These are phyloP conservation scores for Lathyrus aphaca DNA, from an alignment of 306 rosid genomes.

Conservation along the genomic window DNA sequence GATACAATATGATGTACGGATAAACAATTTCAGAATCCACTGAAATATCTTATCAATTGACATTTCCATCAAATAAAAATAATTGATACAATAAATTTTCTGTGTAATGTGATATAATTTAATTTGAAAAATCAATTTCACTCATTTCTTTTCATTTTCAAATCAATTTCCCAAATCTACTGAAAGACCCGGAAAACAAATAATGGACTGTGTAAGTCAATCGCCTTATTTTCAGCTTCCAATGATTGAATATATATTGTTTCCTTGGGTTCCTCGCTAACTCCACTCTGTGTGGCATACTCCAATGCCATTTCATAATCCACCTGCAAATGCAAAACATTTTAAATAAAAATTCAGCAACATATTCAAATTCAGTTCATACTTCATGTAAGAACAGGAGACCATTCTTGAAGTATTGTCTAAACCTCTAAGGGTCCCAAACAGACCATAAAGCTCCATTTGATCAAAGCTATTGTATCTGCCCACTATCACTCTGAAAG, in stretches of 20 bases:
- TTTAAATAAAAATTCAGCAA: slow-evolving; percentile 26
- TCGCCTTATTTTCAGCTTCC: slow-evolving; percentile 60
- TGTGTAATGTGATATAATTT: slow-evolving; percentile 3
- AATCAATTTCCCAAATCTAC: slow-evolving; percentile 38
- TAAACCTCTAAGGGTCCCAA: neutral
- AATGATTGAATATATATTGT: slow-evolving; percentile 61
- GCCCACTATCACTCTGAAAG: neutral
- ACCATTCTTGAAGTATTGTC: slow-evolving; percentile 13
- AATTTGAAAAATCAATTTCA: slow-evolving; percentile 28
- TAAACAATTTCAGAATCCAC: too few relatives aligned
- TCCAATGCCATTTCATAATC: slow-evolving; percentile 97
- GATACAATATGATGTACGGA: too few relatives aligned
- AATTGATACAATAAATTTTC: slow-evolving; percentile 38
- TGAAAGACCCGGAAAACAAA: slow-evolving; percentile 69
- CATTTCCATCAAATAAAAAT: slow-evolving; percentile 30
- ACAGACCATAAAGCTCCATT: neutral
- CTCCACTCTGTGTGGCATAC: slow-evolving; percentile 92
- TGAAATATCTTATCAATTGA: too few relatives aligned
- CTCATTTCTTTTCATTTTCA: slow-evolving; percentile 5
- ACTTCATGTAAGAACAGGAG: neutral
- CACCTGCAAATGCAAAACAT: slow-evolving; percentile 59
- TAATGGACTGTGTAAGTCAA: slow-evolving; percentile 64
- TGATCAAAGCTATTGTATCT: slow-evolving; percentile 16
- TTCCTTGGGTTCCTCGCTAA: slow-evolving; percentile 89
- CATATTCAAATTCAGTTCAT: slow-evolving; percentile 22